A percentile compares a stretch with the other conserved stretches of the same genome.
Conservation (phyloP, 345 rosid species). For the Eucalyptus curtisii region DNA sequence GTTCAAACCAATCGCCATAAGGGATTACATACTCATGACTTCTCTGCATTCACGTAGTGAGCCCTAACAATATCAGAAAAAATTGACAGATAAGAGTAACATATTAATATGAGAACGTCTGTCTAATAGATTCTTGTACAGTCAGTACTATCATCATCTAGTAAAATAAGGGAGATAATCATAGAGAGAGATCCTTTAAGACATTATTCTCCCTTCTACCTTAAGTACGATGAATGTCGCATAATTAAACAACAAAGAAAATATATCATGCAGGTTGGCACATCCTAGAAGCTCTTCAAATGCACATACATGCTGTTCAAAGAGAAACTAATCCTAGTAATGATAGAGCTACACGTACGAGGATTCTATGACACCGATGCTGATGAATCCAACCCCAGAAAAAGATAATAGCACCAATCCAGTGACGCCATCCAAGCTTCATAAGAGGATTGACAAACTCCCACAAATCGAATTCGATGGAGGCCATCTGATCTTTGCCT, state of each 20-base stretch:
- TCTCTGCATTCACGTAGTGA: slow-evolving; percentile 25
- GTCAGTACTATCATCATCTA: background rate
- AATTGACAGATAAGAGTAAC: background rate
- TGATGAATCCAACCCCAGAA: slow-evolving; percentile 80
- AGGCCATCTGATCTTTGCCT: slow-evolving; percentile 18
- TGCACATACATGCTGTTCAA: background rate
- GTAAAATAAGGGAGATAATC: background rate
- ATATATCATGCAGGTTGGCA: background rate
- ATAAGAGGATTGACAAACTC: slow-evolving; percentile 13
- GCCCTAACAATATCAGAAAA: slow-evolving; percentile 23
- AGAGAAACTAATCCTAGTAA: background rate
- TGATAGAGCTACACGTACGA: slow-evolving; percentile 21
- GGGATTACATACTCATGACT: slow-evolving; percentile 38
- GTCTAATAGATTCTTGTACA: background rate
- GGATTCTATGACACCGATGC: slow-evolving; percentile 42
- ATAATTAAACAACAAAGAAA: slow-evolving; percentile 11
- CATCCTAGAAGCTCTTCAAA: background rate
- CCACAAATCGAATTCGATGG: slow-evolving; percentile 17
- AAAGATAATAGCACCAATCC: slow-evolving; percentile 50
- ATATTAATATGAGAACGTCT: background rate
- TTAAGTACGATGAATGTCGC: background rate
- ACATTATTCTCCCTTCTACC: background rate
- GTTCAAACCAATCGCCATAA: slow-evolving; percentile 68
- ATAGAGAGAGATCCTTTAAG: background rate
- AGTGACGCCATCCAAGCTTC: slow-evolving; percentile 47